phyloP scores from a whole-genome alignment of 805 yeast genomes.

The Wickerhamiella parazyma region DNA sequence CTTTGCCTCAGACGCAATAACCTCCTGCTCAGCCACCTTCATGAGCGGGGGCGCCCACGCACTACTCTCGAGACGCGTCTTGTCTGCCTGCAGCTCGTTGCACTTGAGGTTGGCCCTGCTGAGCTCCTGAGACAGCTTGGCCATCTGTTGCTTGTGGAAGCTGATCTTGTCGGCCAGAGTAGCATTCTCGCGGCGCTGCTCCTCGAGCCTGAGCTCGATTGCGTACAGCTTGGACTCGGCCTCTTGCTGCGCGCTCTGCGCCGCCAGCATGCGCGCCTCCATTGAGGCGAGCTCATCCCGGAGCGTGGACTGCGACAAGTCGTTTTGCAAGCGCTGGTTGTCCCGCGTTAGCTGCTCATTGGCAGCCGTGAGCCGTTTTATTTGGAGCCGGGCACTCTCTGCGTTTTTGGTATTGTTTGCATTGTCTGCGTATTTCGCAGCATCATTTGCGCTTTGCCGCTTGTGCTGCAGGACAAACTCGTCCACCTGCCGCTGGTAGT shows the following conservation, averaged over 20 bases:
- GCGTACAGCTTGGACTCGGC: not conserved
- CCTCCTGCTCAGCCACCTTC: not conserved
- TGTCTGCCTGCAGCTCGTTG: not conserved
- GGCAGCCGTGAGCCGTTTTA: too few relatives aligned
- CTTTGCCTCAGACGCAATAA: not conserved
- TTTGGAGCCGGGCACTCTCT: too few relatives aligned
- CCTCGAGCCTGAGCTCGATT: not conserved
- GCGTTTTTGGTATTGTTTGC: too few relatives aligned
- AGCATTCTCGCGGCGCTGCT: not conserved
- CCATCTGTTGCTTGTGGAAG: not conserved
- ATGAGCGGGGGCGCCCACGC: not conserved
- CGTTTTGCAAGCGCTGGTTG: not conserved
- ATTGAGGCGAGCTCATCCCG: not conserved
- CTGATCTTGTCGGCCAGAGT: not conserved
- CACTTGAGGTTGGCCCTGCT: not conserved
- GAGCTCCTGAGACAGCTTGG: not conserved
- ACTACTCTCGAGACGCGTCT: not conserved
- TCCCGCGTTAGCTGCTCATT: not conserved
- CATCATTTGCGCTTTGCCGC: too few relatives aligned
- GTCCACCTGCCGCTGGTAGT: too few relatives aligned
- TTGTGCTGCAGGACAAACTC: too few relatives aligned
- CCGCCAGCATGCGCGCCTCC: not conserved
- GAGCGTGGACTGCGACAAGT: not conserved
- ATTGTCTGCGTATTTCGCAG: too few relatives aligned
- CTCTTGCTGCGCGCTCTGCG: not conserved